Evolutionary conservation across 768 basidiomycete genomes (phyloP).

Genomic region (Podaxis carcinomalis): DNA sequence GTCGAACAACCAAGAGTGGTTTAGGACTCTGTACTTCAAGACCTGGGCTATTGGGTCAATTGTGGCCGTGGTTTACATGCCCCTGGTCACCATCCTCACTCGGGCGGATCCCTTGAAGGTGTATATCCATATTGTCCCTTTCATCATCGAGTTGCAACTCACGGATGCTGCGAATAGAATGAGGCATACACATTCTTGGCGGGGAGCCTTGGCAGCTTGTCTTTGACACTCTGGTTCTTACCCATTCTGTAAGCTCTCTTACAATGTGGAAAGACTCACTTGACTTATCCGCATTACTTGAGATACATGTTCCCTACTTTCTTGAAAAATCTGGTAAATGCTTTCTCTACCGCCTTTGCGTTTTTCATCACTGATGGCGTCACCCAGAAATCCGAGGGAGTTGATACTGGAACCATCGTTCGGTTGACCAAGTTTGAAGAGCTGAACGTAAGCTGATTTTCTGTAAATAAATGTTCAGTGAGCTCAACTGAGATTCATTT

Average conservation of each 20-base stretch:
- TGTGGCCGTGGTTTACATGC: constrained; percentile 61
- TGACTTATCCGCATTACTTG: background rate
- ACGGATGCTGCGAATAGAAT: constrained; percentile 34
- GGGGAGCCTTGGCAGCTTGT: constrained; percentile 65
- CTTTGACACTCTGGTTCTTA: constrained; percentile 70
- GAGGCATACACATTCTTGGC: constrained; percentile 68
- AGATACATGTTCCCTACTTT: constrained; percentile 69
- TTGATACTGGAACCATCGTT: constrained; percentile 62
- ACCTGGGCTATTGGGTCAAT: constrained; percentile 65
- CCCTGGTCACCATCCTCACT: constrained; percentile 62
- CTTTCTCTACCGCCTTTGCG: background rate
- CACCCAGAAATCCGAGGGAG: constrained; percentile 50
- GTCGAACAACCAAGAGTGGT: constrained; percentile 69
- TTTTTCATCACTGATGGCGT: background rate
- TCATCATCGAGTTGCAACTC: constrained; percentile 6
- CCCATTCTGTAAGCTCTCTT: constrained; percentile 54
- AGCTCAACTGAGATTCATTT: background rate
- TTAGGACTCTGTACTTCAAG: constrained; percentile 70
- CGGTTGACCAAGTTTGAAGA: constrained; percentile 80
- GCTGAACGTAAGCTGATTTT: constrained; percentile 56
- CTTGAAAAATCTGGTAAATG: constrained; percentile 51
- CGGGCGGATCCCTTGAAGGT: constrained; percentile 58
- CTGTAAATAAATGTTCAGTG: background rate
- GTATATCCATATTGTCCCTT: constrained; percentile 13
- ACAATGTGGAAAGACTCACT: background rate